Base-by-base conservation (phyloP, 2,329 filamentous ascomycete species). In the Ascochyta lentis region DNA sequence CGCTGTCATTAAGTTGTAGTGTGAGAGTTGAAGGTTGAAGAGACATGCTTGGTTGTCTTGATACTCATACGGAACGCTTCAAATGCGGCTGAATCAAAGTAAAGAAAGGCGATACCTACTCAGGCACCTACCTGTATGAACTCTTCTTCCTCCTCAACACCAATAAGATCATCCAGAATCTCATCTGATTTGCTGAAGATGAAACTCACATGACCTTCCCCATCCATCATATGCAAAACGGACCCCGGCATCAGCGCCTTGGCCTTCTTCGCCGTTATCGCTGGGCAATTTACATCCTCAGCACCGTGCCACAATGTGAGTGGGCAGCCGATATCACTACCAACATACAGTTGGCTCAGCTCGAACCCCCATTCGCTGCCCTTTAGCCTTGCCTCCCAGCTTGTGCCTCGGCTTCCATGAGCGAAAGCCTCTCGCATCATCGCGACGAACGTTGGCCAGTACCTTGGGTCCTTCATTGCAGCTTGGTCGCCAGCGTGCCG, bases 281-380 rank as follows among this genome's bases (percentile, higher is more conserved):
- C 58, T 8, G 72, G 67, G 24, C 61, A 67, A 31, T 70, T 66
- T 16, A 61, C 51, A 50, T 76, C 73, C n/a, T 67, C 58, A 3
- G 46, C 56, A 0, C 71, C 73, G 61, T 76, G 73, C 73, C 73
- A 76, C 10, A 76, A 33, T 4, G 66, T 67, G 34, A 73, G 56
- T 3, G 61, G 52, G 12, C 53, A 51, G 12, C 69, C 49, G 1
- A 56, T 60, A 3, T 49, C 39, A 9, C 63, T 59, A 12, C 61
- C 66, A 22, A 65, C 56, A 26, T 56, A 43, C 27, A 76, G 50
- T 2, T 72, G 63, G 16, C 62, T 54, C 22, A 76, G 57, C 38
- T 70, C 66, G 42, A 75, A 76, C 4, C 67, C 72, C 72, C 72
- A 74, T 1, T 67, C 58, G 24, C 63, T 62, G 6, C 64, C 67